Base-by-base conservation (phyloP, 257 asterid genomes). In the Przewalskia tangutica region DNA sequence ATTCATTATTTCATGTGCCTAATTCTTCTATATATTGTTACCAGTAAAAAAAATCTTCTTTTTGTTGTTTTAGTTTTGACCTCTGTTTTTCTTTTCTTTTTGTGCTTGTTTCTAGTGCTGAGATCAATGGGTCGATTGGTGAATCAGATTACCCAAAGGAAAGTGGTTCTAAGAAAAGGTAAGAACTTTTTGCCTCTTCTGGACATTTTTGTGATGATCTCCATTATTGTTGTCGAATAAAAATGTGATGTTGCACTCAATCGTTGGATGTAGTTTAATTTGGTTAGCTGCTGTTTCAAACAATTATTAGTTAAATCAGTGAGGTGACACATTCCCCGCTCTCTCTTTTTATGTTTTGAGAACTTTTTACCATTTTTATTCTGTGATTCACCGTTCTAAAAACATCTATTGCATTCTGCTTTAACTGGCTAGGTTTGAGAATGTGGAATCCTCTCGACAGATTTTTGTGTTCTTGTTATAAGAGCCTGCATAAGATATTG, bases 91-190 rank as follows among this genome's bases (percentile, higher is more conserved):
- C 18, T 9, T 20, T 63, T 44, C 9, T 51, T 18, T 27, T 27
- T 64, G 56, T n/a, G 18, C 7, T 73, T 62, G 83, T 85, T 86
- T 58, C 27, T 60, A 94, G 98, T 86, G 90, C 77, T 77, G 95
- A 88, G 34, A 81, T 92, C 87, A 96, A 93, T 78, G 93, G 92
- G 77, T 90, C 94, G 8, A 78, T 86, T 86, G 95, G 89, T 82
- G 97, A 91, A 77, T 85, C 94, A 81, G 97, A 88, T 23, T 85
- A 38, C 53, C 86, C 77, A 76, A 94, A 88, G 86, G 94, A 89
- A 82, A 81, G 89, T 85, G 86, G 92, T 83, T 86, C 93, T 17
- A 91, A 88, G 84, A 94, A 94, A 86, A 85, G 98, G 98, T 94
- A 87, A 85, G 65, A 42, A 17, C 66, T 48, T 77, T 86, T 27